Conservation (phyloP, 1,139 yeast species). For the Zygoascus sp. region DNA sequence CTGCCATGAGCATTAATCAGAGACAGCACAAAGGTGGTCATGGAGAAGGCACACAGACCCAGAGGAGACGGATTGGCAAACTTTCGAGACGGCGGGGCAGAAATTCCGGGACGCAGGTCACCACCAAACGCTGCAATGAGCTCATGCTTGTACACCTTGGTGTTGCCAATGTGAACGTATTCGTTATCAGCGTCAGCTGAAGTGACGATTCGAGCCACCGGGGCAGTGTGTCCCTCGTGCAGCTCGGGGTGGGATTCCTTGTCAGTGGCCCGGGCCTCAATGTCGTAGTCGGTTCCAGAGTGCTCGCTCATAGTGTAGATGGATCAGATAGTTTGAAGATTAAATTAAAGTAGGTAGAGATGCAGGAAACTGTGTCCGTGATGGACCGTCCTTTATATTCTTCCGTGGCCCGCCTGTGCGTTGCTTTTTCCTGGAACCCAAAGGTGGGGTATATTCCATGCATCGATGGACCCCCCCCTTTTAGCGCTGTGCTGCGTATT, state of each 20-base stretch:
- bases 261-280: slow-evolving; percentile 17
- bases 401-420: too few relatives aligned
- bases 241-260: background rate
- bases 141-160: slow-evolving; percentile 59
- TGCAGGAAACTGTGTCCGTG: too few relatives aligned
- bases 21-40: slow-evolving; percentile 78
- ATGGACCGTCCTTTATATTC: too few relatives aligned
- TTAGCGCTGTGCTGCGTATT: too few relatives aligned
- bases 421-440: too few relatives aligned
- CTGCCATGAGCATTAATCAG: slow-evolving; percentile 59
- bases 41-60: slow-evolving; percentile 78
- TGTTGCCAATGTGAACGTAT: slow-evolving; percentile 69
- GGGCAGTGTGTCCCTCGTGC: background rate
- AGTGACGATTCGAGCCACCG: slow-evolving; percentile 32
- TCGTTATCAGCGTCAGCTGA: slow-evolving; percentile 41
- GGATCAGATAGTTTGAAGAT: too few relatives aligned
- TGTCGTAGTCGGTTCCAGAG: slow-evolving; percentile 9
- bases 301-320: background rate
- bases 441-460: background rate
- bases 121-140: slow-evolving; percentile 69
- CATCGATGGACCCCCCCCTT: background rate
- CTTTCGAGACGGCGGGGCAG: slow-evolving; percentile 61
- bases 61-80: slow-evolving; percentile 89
- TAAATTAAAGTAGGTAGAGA: too few relatives aligned
- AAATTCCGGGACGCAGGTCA: slow-evolving; percentile 57